phyloP scores from a whole-genome alignment of 1,284 basidiomycete genomes.

The Cutaneotrichosporon sp. region DNA sequence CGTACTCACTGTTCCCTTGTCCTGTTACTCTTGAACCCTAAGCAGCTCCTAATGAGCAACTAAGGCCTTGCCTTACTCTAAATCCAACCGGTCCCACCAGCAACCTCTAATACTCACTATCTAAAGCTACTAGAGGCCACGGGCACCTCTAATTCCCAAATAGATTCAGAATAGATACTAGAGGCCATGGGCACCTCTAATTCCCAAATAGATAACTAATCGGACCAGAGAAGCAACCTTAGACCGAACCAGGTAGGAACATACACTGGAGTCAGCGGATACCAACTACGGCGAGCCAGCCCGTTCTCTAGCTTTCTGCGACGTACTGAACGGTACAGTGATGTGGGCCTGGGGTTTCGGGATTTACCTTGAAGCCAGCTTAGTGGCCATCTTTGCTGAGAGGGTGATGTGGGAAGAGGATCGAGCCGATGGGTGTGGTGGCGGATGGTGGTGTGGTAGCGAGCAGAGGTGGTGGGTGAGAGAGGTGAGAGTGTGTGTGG shows the following conservation, averaged over 20 bases:
- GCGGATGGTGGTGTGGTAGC: not conserved
- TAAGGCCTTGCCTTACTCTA: no score
- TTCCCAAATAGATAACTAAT: no score
- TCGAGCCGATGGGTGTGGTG: not conserved
- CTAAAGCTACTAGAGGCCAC: no score
- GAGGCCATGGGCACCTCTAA: constrained; percentile 6
- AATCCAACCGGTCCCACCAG: no score
- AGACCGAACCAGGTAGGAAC: no score
- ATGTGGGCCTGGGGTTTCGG: constrained; percentile 10
- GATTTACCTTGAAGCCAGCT: not conserved
- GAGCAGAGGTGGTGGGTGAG: not conserved
- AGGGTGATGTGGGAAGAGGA: not conserved
- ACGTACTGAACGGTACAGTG: not conserved
- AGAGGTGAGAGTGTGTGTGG: not conserved
- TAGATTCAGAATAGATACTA: constrained; percentile 52
- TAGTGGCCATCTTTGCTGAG: not conserved
- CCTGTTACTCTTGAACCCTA: not conserved
- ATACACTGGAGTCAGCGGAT: no score
- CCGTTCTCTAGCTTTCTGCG: constrained; percentile 12
- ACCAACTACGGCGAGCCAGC: constrained; percentile 53
- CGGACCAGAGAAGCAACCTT: no score
- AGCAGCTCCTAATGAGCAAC: not conserved
- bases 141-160: no score
- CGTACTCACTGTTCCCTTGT: not conserved
- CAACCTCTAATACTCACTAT: no score